A percentile compares a stretch with the other conserved stretches of the same genome.
Conservation (phyloP, 75 land plant genomes). For the Isoetes taiwanensis region DNA sequence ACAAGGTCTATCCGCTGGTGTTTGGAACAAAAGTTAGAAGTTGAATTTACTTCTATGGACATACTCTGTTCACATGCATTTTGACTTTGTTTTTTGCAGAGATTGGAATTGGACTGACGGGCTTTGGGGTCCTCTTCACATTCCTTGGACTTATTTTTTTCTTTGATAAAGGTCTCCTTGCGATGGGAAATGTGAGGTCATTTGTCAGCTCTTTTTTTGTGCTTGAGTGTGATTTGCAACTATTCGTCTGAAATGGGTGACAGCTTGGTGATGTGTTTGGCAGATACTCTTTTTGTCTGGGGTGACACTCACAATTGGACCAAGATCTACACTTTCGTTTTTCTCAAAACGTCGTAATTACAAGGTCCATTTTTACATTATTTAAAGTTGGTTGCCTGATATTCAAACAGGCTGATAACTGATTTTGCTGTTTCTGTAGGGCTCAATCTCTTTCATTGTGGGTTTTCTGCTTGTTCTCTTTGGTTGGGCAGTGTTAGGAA, state of each 20-base stretch:
- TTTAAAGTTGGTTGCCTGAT: not conserved
- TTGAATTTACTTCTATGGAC: not conserved
- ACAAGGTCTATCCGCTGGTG: not conserved
- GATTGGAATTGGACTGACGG: constrained; percentile 85
- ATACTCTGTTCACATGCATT: not conserved
- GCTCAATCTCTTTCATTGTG: constrained; percentile 69
- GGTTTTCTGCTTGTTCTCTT: constrained; percentile 77
- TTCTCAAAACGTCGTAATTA: constrained; percentile 73
- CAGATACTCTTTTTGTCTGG: constrained; percentile 94
- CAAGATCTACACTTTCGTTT: constrained; percentile 72
- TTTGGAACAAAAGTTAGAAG: not conserved
- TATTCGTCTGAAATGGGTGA: not conserved
- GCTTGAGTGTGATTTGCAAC: not conserved
- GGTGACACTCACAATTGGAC: constrained; percentile 72
- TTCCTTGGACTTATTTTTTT: constrained; percentile 73
- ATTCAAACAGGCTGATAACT: not conserved
- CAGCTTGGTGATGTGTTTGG: not conserved
- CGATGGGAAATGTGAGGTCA: constrained; percentile 82
- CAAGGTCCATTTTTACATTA: constrained; percentile 32
- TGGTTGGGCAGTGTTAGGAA: constrained; percentile 91
- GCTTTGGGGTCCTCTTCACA: constrained; percentile 80
- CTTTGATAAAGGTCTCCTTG: constrained; percentile 87
- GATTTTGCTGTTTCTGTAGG: constrained; percentile 30
- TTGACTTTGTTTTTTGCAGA: constrained; percentile 29
- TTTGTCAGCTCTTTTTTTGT: not conserved